Base-by-base conservation (phyloP, 2,329 filamentous ascomycete species). In the Colletotrichum nymphaeae region DNA sequence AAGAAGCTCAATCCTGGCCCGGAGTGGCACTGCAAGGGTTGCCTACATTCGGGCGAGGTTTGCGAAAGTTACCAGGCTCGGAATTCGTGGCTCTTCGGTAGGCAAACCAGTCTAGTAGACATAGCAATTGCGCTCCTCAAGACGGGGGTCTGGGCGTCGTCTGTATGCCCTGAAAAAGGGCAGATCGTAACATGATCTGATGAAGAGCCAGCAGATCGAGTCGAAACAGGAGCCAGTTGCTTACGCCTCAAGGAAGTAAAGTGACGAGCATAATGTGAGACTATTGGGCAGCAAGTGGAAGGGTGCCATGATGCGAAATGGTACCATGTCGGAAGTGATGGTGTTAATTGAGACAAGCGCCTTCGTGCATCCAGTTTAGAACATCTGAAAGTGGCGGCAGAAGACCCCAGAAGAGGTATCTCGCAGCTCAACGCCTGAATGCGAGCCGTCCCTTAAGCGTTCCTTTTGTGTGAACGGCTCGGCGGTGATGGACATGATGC, bases 401-500 rank as follows among this genome's bases (percentile, higher is more conserved):
- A 55, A 57, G 66, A 58, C 49, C 32, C 22, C 26, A 63, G 32
- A n/a, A 32, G 6, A 63, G 62, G 55, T 62, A 60, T 67, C 68
- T 67, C 53, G 56, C 56, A 66, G 53, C 28, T 12, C 62, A 12
- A 24, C n/a, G 56, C 37, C 35, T 46, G 59, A 30, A 22, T 56
- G 52, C 37, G 37, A 69, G 58, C 42, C 37, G 30, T 63, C 58
- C 57, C 52, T 58, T 16, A 24, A 46, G 37, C 35, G 65, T 59
- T n/a, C 14, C 11, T 32, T 42, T 52, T 46, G 35, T 19, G 14
- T 60, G 35, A 30, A 52, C 30, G 58, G 53, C 53, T 53, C 60
- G 71, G 28, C 42, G 60, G 16, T 70, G 59, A 66, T 70, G 49
- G 60, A 28, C 67, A 63, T 62, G 49, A 66, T 59, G 55, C 66